A percentile compares a stretch with the other conserved stretches of the same genome.
These are phyloP conservation scores for Fusarium marasasianum DNA, from an alignment of 2,329 filamentous ascomycete species.

Conservation along the genomic window DNA sequence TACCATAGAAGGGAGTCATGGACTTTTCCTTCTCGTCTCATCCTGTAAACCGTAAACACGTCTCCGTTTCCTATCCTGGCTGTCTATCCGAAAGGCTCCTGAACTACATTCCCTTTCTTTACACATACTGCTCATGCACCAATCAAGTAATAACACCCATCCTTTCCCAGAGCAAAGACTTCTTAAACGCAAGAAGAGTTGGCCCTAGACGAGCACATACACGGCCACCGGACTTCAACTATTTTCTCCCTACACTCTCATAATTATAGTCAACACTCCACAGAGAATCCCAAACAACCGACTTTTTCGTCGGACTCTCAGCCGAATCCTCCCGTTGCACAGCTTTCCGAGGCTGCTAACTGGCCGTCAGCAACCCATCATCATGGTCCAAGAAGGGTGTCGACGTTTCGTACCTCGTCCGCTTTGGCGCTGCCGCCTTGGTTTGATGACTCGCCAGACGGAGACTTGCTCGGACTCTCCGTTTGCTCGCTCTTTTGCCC, in stretches of 20 bases:
- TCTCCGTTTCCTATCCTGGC: background rate
- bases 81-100: background rate
- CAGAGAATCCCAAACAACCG: slow-evolving; percentile 69
- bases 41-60: background rate
- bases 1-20: background rate
- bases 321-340: slow-evolving; percentile 52
- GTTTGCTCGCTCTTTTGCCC: slow-evolving; percentile 29
- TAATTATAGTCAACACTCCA: slow-evolving; percentile 70
- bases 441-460: slow-evolving; percentile 41
- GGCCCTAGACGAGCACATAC: background rate
- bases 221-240: background rate
- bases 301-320: slow-evolving; percentile 58
- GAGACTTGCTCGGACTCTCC: slow-evolving; percentile 33
- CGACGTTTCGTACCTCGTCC: slow-evolving; percentile 65
- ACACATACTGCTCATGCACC: slow-evolving; percentile 24
- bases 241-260: slow-evolving; percentile 52
- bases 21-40: background rate
- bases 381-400: slow-evolving; percentile 62
- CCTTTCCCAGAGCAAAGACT: slow-evolving; percentile 17
- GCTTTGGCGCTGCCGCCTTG: slow-evolving; percentile 38
- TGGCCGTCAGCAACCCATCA: slow-evolving; percentile 50
- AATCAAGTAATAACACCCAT: slow-evolving; percentile 19
- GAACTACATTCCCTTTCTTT: slow-evolving; percentile 21
- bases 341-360: slow-evolving; percentile 40
- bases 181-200: background rate